Percentiles rank a stretch among this genome's conserved stretches.
Evolutionary conservation across 1,284 basidiomycete species (phyloP).

Genomic region (Moesziomyces antarcticus): DNA sequence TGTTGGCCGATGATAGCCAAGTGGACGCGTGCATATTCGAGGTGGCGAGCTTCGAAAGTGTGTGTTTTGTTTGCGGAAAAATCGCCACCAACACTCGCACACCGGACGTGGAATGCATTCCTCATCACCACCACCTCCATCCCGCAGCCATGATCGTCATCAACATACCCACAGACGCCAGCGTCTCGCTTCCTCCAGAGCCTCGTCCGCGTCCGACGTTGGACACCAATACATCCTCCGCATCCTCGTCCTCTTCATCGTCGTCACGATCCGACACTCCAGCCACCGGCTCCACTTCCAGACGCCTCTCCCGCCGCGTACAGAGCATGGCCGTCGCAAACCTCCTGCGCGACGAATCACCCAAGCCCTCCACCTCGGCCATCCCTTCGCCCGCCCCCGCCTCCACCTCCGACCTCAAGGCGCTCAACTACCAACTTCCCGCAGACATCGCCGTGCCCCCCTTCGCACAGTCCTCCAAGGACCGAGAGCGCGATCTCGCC

Average conservation of each 20-base stretch:
- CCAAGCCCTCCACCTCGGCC: slow-evolving; percentile 4
- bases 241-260: slow-evolving; percentile 8
- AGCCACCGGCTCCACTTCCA: slow-evolving; percentile 13
- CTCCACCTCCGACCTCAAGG: slow-evolving; percentile 46
- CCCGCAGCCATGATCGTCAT: slow-evolving; percentile 38
- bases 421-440: slow-evolving; percentile 51
- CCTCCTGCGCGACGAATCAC: slow-evolving; percentile 18
- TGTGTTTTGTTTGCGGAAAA: too few species aligned
- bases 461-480: slow-evolving; percentile 45
- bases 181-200: slow-evolving; percentile 41
- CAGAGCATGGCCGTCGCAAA: slow-evolving; percentile 43
- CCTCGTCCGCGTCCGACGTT: slow-evolving; percentile 23
- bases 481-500: slow-evolving; percentile 59
- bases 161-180: slow-evolving; percentile 25
- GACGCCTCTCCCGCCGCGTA: slow-evolving; percentile 38
- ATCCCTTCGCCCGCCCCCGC: neutral
- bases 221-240: slow-evolving; percentile 2
- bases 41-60: too few species aligned
- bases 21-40: too few species aligned
- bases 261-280: slow-evolving; percentile 21
- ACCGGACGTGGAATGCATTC: too few species aligned
- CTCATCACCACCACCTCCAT: too few species aligned
- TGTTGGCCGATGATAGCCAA: too few species aligned
- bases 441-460: slow-evolving; percentile 42
- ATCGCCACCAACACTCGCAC: too few species aligned